A percentile compares a stretch with the other conserved stretches of the same genome.
phyloP scores from a whole-genome alignment of 163 green algal species.

The Volvox carteri region DNA sequence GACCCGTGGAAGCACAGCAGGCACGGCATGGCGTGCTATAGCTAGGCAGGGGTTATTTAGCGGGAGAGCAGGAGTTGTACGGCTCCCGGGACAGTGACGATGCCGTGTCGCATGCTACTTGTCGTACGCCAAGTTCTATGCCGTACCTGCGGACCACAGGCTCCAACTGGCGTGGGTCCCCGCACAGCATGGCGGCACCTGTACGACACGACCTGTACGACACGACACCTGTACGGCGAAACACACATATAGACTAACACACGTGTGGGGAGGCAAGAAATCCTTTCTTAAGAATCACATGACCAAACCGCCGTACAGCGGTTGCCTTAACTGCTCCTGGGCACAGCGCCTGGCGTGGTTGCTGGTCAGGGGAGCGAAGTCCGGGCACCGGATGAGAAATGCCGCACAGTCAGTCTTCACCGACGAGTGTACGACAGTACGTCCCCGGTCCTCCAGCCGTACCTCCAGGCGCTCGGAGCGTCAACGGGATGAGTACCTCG shows the following conservation, averaged over 20 bases:
- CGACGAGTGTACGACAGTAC: too few species aligned
- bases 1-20: neutral
- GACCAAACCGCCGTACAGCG: neutral
- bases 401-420: neutral
- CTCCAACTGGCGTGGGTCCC: constrained; percentile 83
- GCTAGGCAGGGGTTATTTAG: too few species aligned
- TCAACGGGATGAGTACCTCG: constrained; percentile 46
- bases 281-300: neutral
- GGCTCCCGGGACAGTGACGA: neutral
- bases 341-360: neutral
- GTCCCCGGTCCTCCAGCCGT: too few species aligned
- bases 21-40: too few species aligned
- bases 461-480: constrained; percentile 17
- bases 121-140: neutral
- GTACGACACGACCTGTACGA: neutral
- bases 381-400: neutral
- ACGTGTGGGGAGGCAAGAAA: neutral
- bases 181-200: constrained; percentile 55
- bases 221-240: neutral
- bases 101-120: neutral
- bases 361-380: neutral
- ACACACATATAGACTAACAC: neutral
- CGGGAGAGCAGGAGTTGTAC: too few species aligned
- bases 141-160: constrained; percentile 69
- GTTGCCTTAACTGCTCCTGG: neutral